These are phyloP conservation scores for Pestalotiopsis sp. DNA, from an alignment of 2,329 filamentous ascomycete species.

Conservation along the genomic window DNA sequence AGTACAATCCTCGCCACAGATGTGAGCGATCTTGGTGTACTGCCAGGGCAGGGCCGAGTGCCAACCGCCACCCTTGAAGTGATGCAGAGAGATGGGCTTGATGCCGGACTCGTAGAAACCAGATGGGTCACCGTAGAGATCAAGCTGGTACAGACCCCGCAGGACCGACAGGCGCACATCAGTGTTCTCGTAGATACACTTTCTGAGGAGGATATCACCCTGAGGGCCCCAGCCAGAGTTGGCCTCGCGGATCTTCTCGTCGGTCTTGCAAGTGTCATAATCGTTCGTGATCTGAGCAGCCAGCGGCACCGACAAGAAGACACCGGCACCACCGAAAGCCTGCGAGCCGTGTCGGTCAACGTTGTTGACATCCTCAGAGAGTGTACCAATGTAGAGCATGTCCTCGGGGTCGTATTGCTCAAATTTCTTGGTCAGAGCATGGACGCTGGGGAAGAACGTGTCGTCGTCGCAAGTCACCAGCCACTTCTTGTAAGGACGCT, in stretches of 20 bases:
- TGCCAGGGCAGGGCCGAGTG: slow-evolving; percentile 56
- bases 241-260: slow-evolving; percentile 55
- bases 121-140: slow-evolving; percentile 61
- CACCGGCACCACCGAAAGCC: slow-evolving; percentile 65
- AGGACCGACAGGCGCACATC: slow-evolving; percentile 59
- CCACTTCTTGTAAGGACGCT: slow-evolving; percentile 56
- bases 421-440: slow-evolving; percentile 54
- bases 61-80: slow-evolving; percentile 65
- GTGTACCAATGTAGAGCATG: slow-evolving; percentile 61
- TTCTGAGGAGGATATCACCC: slow-evolving; percentile 63
- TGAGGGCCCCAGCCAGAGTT: slow-evolving; percentile 62
- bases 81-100: slow-evolving; percentile 63
- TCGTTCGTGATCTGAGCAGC: slow-evolving; percentile 47
- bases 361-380: slow-evolving; percentile 64
- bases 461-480: slow-evolving; percentile 66
- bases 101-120: slow-evolving; percentile 67
- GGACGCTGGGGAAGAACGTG: slow-evolving; percentile 65
- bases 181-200: slow-evolving; percentile 67
- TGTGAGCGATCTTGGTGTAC: slow-evolving; percentile 58
- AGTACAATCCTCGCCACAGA: slow-evolving; percentile 64
- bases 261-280: slow-evolving; percentile 47
- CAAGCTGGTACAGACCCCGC: slow-evolving; percentile 62
- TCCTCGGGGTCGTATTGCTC: slow-evolving; percentile 52
- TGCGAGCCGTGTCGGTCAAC: slow-evolving; percentile 64
- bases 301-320: slow-evolving; percentile 60